Percentiles rank a stretch among this genome's conserved stretches.
Evolutionary conservation across 2,329 filamentous ascomycete species (phyloP).

Genomic region (Thermochaetoides dissita): DNA sequence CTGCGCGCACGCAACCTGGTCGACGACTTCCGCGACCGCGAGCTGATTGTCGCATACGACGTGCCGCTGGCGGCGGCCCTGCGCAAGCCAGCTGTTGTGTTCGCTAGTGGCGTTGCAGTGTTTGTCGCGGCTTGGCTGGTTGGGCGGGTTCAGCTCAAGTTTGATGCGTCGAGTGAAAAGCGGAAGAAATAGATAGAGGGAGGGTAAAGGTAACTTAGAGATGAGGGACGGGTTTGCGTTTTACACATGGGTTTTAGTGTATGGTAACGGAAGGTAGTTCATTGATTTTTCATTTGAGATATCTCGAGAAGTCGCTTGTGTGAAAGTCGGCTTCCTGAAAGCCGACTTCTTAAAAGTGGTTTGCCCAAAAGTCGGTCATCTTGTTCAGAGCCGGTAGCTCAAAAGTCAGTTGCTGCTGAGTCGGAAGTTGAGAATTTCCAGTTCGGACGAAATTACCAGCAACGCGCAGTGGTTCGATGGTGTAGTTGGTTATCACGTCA

Average conservation of each 20-base stretch:
- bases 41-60: slow-evolving; percentile 78
- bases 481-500: slow-evolving; percentile 35
- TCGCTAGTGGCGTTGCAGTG: slow-evolving; percentile 56
- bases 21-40: slow-evolving; percentile 74
- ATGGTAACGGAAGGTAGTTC: no score
- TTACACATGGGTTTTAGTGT: no score
- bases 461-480: slow-evolving; percentile 14
- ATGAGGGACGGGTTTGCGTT: slow-evolving; percentile 3
- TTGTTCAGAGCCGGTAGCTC: neutral
- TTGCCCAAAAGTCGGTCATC: neutral
- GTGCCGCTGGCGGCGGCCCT: slow-evolving; percentile 61
- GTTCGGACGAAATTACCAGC: neutral
- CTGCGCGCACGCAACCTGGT: slow-evolving; percentile 76
- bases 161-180: slow-evolving; percentile 35
- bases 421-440: neutral
- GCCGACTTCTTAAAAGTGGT: no score
- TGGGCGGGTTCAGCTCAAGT: slow-evolving; percentile 68
- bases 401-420: neutral
- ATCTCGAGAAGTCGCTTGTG: neutral
- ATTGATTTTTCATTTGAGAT: slow-evolving; percentile 1
- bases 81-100: slow-evolving; percentile 76
- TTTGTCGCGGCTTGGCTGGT: slow-evolving; percentile 64
- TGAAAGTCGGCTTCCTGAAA: no score
- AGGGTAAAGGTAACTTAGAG: slow-evolving; percentile 4
- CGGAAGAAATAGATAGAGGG: slow-evolving; percentile 11